These are phyloP conservation scores for Kwoniella mangroviensis DNA, from an alignment of 768 basidiomycete species.

Conservation along the genomic window DNA sequence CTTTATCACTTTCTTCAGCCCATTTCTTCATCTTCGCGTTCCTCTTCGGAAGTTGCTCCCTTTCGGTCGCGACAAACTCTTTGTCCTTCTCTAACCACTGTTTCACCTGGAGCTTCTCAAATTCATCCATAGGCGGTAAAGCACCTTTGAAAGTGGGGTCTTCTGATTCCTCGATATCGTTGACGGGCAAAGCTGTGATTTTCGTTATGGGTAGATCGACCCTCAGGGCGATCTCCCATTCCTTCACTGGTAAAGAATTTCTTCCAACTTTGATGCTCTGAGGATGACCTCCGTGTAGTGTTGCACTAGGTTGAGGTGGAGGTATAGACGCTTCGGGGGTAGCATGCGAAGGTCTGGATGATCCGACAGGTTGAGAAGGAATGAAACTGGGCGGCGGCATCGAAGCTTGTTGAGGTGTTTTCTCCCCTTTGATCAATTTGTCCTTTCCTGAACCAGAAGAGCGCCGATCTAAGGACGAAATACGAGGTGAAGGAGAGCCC, in stretches of 20 bases:
- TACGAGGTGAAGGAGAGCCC: conserved; percentile 15
- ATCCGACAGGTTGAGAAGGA: conserved; percentile 11
- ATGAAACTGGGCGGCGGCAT: conserved; percentile 29
- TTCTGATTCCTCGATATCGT: conserved; percentile 60
- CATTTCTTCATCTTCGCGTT: conserved; percentile 61
- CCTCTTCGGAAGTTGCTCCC: conserved; percentile 63
- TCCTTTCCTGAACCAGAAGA: conserved; percentile 8
- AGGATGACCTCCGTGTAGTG: background rate
- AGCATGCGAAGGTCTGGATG: background rate
- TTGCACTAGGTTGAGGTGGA: conserved; percentile 1
- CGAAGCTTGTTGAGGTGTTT: conserved; percentile 24
- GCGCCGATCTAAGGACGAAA: background rate
- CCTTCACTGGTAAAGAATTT: conserved; percentile 38
- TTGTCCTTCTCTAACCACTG: conserved; percentile 70
- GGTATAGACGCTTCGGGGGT: background rate
- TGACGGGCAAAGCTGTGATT: conserved; percentile 68
- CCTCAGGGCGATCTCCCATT: conserved; percentile 47
- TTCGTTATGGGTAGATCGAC: conserved; percentile 68
- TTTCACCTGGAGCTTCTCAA: conserved; percentile 65
- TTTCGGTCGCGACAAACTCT: conserved; percentile 54
- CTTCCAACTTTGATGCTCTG: conserved; percentile 6
- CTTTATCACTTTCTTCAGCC: conserved; percentile 72
- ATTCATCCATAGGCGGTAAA: conserved; percentile 62
- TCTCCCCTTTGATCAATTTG: conserved; percentile 8
- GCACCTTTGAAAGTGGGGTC: conserved; percentile 61